Conservation (phyloP, 2,329 filamentous ascomycete genomes). For the Coniochaeta hoffmannii region DNA sequence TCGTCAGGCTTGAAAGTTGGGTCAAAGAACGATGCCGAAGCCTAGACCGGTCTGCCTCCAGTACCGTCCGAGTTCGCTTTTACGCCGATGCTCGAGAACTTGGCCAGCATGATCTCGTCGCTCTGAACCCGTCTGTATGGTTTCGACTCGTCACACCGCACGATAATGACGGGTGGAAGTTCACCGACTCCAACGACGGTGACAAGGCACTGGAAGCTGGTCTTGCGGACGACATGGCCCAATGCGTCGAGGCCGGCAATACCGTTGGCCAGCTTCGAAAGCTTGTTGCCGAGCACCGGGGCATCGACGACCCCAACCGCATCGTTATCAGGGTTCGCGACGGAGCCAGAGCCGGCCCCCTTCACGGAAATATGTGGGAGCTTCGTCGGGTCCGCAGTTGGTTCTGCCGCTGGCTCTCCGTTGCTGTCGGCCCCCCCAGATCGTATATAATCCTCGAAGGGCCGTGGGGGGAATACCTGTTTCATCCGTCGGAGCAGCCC, state of each 20-base stretch:
- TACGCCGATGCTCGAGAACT: conserved; percentile 10
- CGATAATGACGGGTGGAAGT: conserved; percentile 10
- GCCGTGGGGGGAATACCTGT: conserved; percentile 24
- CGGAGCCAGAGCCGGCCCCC: conserved; percentile 19
- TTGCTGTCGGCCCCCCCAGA: conserved; percentile 14
- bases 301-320: conserved; percentile 17
- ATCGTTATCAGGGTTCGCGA: conserved; percentile 21
- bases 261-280: conserved; percentile 20
- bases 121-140: conserved; percentile 7
- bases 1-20: conserved; percentile 6
- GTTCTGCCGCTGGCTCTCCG: conserved; percentile 23
- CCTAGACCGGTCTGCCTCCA: not conserved
- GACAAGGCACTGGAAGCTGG: conserved; percentile 6
- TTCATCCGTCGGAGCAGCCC: conserved; percentile 13
- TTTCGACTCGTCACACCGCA: conserved; percentile 10
- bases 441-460: conserved; percentile 21
- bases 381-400: conserved; percentile 17
- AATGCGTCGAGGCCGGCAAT: conserved; percentile 16
- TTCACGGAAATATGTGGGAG: conserved; percentile 26
- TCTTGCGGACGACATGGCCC: conserved; percentile 6
- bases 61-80: conserved; percentile 1
- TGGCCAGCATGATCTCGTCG: not conserved
- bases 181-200: conserved; percentile 9
- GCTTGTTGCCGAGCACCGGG: conserved; percentile 15
- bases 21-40: conserved; percentile 2